Conservation (phyloP, 2,329 filamentous ascomycete genomes). For the Fusarium oxysporum region DNA sequence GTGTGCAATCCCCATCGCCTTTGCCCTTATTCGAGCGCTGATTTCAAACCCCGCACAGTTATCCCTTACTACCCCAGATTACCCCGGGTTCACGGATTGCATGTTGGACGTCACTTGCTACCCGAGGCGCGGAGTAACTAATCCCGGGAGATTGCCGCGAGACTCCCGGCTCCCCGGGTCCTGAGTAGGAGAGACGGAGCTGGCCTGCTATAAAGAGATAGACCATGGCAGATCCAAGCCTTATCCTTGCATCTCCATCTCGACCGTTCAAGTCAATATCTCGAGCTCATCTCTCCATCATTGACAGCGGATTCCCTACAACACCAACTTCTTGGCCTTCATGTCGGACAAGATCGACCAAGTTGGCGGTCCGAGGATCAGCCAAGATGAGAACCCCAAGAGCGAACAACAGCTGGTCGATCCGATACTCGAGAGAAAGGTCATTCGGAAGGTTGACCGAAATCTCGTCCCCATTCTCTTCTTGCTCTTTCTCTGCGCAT, state of each 20-base stretch:
- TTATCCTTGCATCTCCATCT: neutral
- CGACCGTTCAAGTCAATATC: neutral
- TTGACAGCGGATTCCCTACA: fast-evolving
- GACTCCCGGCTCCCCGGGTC: neutral
- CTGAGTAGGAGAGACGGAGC: fast-evolving
- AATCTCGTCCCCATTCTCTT: neutral
- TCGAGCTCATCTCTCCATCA: neutral
- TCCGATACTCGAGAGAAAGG: neutral
- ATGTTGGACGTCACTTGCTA: neutral
- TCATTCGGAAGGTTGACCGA: neutral
- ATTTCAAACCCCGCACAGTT: neutral
- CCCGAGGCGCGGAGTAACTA: neutral
- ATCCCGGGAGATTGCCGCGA: neutral
- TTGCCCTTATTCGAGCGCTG: neutral
- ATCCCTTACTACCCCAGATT: neutral
- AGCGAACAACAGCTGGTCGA: neutral
- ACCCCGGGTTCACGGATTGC: neutral
- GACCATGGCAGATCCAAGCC: neutral
- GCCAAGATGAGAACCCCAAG: neutral
- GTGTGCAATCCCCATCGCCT: neutral
- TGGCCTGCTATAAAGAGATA: neutral
- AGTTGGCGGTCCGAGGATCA: neutral
- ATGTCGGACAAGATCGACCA: neutral
- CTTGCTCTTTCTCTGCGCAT: neutral
- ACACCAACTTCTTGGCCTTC: fast-evolving